Percentiles rank a stretch among this genome's conserved stretches.
Evolutionary conservation across 176 grass and related monocot genomes (phyloP).

Genomic region (Calamus simplicifolius): DNA sequence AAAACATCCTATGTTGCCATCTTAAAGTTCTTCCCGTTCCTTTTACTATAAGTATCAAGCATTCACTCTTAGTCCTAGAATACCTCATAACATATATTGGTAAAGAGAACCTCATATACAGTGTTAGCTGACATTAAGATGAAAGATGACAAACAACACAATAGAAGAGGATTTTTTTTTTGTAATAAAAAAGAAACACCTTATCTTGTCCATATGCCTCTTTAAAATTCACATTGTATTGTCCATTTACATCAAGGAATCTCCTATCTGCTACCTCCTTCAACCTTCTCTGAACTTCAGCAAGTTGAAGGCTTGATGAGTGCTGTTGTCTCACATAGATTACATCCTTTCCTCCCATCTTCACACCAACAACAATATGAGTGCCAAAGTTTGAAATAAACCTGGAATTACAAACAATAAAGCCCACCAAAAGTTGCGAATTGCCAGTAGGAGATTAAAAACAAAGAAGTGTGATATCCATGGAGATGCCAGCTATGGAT

Average conservation of each 20-base stretch:
- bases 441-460: background rate
- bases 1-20: too few species aligned
- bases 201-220: slow-evolving; percentile 53
- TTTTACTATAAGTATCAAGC: too few species aligned
- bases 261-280: slow-evolving; percentile 75
- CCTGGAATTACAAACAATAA: slow-evolving; percentile 36
- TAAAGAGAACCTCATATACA: too few species aligned
- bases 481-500: too few species aligned
- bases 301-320: slow-evolving; percentile 60
- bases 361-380: slow-evolving; percentile 86
- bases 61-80: too few species aligned
- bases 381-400: slow-evolving; percentile 93
- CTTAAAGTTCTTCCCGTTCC: too few species aligned
- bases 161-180: slow-evolving; percentile 4
- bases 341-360: slow-evolving; percentile 98
- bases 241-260: slow-evolving; percentile 47
- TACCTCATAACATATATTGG: too few species aligned
- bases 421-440: slow-evolving; percentile 1
- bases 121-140: too few species aligned
- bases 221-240: slow-evolving; percentile 46
- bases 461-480: too few species aligned
- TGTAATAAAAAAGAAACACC: slow-evolving; percentile 22
- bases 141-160: slow-evolving; percentile 8
- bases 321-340: slow-evolving; percentile 86
- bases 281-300: slow-evolving; percentile 85